Percentiles rank a stretch among this genome's conserved stretches.
Evolutionary conservation across 176 grass and related monocot genomes (phyloP).

Genomic region (Juncus effusus): DNA sequence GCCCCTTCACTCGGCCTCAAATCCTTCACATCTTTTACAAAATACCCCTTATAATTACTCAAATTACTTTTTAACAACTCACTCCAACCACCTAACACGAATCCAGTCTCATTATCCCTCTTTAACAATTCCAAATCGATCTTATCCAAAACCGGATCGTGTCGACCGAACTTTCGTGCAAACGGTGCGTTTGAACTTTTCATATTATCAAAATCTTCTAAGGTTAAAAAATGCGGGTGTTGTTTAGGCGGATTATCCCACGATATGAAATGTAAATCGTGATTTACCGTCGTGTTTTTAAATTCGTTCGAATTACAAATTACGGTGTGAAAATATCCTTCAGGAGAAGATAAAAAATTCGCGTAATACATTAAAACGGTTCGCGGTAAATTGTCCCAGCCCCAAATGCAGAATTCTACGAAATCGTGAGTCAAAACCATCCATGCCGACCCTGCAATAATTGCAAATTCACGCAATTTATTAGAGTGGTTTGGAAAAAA

Average conservation of each 20-base stretch:
- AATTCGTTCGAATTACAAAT: conserved; percentile 94
- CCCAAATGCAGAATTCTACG: conserved; percentile 93
- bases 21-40: conserved; percentile 47
- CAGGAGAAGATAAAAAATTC: conserved; percentile 88
- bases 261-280: conserved; percentile 95
- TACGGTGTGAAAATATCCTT: conserved; percentile 97
- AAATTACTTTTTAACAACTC: conserved; percentile 44
- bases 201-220: conserved; percentile 58
- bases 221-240: conserved; percentile 78
- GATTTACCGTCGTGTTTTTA: conserved; percentile 82
- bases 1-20: conserved; percentile 62
- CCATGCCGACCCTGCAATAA: conserved; percentile 75
- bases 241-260: conserved; percentile 99
- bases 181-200: conserved; percentile 80
- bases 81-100: conserved; percentile 62
- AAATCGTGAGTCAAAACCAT: conserved; percentile 93
- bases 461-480: conserved; percentile 24
- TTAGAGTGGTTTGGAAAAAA: no score
- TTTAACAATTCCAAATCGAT: conserved; percentile 76
- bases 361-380: conserved; percentile 98
- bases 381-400: conserved; percentile 97
- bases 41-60: conserved; percentile 28
- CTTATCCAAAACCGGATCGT: conserved; percentile 80
- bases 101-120: conserved; percentile 44
- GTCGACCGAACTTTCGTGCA: conserved; percentile 79